These are phyloP conservation scores for Candida sp. DNA, from an alignment of 1,139 yeast genomes.

Conservation along the genomic window DNA sequence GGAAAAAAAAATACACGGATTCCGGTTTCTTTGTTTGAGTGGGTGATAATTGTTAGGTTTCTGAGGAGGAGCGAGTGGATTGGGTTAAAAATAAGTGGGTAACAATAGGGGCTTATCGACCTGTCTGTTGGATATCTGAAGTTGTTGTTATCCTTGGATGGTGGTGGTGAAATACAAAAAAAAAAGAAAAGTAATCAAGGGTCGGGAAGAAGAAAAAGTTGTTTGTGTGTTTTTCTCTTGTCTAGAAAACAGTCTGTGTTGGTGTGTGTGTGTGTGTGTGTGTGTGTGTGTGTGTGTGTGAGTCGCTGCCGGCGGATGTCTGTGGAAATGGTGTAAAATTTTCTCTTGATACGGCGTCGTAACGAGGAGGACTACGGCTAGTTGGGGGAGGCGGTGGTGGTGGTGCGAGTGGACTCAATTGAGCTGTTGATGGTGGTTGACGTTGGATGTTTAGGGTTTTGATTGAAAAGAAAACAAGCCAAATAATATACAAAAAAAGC, in stretches of 20 bases:
- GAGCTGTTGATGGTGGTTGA: neutral
- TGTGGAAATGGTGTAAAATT: neutral
- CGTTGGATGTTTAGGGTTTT: neutral
- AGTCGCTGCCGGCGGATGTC: too few species aligned
- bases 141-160: neutral
- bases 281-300: neutral
- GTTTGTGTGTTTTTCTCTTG: neutral
- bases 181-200: neutral
- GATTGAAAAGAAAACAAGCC: neutral
- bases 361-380: neutral
- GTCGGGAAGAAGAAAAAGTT: neutral
- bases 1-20: too few species aligned
- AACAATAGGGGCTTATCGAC: neutral
- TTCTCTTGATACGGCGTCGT: slow-evolving; percentile 2
- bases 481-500: neutral
- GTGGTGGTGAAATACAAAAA: neutral
- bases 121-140: neutral
- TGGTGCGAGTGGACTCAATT: neutral
- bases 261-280: too few species aligned
- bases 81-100: neutral
- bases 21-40: neutral
- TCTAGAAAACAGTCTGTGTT: neutral
- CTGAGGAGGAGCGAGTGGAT: neutral
- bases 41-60: neutral
- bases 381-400: neutral